A percentile compares a stretch with the other conserved stretches of the same genome.
Conservation (phyloP, 2,329 filamentous ascomycete species). For the Exutisphaerella laricina region DNA sequence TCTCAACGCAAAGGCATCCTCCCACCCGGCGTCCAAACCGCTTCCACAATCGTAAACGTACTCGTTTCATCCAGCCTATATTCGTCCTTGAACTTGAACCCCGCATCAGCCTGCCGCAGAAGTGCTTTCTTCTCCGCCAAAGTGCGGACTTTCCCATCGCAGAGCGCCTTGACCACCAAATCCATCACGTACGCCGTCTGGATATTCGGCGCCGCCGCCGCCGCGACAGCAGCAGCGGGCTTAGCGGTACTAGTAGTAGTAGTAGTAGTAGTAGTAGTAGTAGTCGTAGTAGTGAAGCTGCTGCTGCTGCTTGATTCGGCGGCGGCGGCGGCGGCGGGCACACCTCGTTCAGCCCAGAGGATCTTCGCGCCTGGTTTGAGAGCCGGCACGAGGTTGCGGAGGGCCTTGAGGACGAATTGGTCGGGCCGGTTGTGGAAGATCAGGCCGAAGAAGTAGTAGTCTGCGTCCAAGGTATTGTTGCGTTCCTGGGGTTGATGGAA, state of each 20-base stretch:
- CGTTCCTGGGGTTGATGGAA: constrained; percentile 29
- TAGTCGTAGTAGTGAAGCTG: too few species aligned
- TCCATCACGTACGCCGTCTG: background rate
- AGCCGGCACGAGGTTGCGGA: constrained; percentile 16
- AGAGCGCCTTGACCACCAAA: background rate
- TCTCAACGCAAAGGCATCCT: too few species aligned
- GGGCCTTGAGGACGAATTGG: constrained; percentile 16
- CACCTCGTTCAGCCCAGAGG: constrained; percentile 12
- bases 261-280: too few species aligned
- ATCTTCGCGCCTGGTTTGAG: constrained; percentile 22
- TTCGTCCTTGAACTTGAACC: background rate
- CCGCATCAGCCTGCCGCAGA: background rate
- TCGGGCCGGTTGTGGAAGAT: constrained; percentile 26
- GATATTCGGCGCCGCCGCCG: too few species aligned
- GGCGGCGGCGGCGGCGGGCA: constrained; percentile 1
- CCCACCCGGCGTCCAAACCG: constrained; percentile 6
- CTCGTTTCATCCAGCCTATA: constrained; percentile 8
- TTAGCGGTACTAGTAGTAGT: too few species aligned
- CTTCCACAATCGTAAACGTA: constrained; percentile 4
- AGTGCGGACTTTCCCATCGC: background rate
- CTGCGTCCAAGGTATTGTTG: constrained; percentile 25
- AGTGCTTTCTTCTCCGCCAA: background rate
- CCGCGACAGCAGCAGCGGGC: too few species aligned
- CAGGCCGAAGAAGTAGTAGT: constrained; percentile 26
- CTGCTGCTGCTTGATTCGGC: background rate